Percentiles rank a stretch among this genome's conserved stretches.
These are phyloP conservation scores for Talaromyces albobiverticillius DNA, from an alignment of 2,329 filamentous ascomycete species.

Conservation along the genomic window DNA sequence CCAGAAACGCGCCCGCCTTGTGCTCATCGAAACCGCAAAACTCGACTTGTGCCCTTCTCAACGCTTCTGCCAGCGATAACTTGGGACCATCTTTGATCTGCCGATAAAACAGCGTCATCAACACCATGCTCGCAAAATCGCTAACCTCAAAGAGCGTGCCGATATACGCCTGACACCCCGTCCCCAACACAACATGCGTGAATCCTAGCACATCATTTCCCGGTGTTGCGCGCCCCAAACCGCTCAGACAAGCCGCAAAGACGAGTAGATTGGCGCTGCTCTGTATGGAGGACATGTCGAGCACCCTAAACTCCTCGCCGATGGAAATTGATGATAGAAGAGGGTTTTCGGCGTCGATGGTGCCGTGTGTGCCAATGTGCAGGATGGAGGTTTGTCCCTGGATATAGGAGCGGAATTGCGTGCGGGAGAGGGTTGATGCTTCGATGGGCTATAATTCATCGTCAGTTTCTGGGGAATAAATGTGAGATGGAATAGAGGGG, in stretches of 20 bases:
- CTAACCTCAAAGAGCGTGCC: slow-evolving; percentile 25
- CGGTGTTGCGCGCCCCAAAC: slow-evolving; percentile 21
- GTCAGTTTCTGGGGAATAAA: background rate
- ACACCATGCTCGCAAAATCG: slow-evolving; percentile 25
- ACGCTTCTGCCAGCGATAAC: slow-evolving; percentile 16
- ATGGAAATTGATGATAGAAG: slow-evolving; percentile 26
- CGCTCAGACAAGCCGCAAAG: slow-evolving; percentile 25
- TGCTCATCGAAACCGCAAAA: slow-evolving; percentile 19
- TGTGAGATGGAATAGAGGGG: background rate
- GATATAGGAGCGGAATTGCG: slow-evolving; percentile 21
- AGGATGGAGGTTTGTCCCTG: slow-evolving; percentile 21
- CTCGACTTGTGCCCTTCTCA: slow-evolving; percentile 20
- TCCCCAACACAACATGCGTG: slow-evolving; percentile 25
- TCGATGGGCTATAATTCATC: slow-evolving; percentile 23
- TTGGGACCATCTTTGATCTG: slow-evolving; percentile 17
- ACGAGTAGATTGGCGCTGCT: slow-evolving; percentile 23
- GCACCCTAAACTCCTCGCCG: slow-evolving; percentile 24
- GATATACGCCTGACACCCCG: slow-evolving; percentile 25
- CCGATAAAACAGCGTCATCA: slow-evolving; percentile 25
- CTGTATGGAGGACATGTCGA: slow-evolving; percentile 22
- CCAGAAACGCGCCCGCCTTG: slow-evolving; percentile 19
- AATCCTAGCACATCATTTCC: slow-evolving; percentile 25
- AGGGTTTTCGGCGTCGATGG: slow-evolving; percentile 20
- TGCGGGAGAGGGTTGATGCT: slow-evolving; percentile 21
- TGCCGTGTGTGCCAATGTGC: slow-evolving; percentile 25